Percentiles rank a stretch among this genome's conserved stretches.
Evolutionary conservation across 1,139 yeast genomes (phyloP).

Genomic region (Eremothecium sinecaudum): DNA sequence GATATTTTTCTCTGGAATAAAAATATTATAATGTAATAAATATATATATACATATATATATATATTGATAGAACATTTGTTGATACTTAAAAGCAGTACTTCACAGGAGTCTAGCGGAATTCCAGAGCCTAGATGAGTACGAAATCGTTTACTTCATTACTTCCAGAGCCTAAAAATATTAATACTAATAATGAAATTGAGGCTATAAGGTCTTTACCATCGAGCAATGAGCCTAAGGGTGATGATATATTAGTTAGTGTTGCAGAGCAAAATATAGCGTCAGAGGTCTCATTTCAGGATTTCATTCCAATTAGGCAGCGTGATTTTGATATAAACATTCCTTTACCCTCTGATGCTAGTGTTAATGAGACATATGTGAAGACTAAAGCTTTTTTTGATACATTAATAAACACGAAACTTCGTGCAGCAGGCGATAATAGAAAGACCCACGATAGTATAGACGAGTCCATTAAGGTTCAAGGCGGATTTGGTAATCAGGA

Average conservation of each 20-base stretch:
- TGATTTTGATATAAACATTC: conserved; percentile 29
- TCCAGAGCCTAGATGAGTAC: too few species aligned
- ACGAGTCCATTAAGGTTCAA: conserved; percentile 1
- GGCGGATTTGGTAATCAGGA: conserved; percentile 10
- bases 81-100: too few species aligned
- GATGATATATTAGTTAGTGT: conserved; percentile 9
- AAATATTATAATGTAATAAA: too few species aligned
- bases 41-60: too few species aligned
- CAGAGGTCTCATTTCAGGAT: conserved; percentile 29
- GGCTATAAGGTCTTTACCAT: too few species aligned
- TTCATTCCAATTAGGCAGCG: conserved; percentile 42
- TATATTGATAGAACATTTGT: too few species aligned
- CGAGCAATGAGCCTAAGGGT: conserved; percentile 4
- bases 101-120: too few species aligned
- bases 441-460: not conserved
- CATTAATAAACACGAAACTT: conserved; percentile 28
- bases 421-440: conserved; percentile 1
- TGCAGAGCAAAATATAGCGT: conserved; percentile 7
- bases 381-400: conserved; percentile 43
- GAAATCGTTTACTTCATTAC: too few species aligned
- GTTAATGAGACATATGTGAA: conserved; percentile 35
- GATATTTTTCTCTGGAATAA: too few species aligned
- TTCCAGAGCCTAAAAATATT: too few species aligned
- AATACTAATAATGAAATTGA: too few species aligned
- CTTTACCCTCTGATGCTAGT: conserved; percentile 37